phyloP scores from a whole-genome alignment of 768 basidiomycete species.

The Mycena indigotica region DNA sequence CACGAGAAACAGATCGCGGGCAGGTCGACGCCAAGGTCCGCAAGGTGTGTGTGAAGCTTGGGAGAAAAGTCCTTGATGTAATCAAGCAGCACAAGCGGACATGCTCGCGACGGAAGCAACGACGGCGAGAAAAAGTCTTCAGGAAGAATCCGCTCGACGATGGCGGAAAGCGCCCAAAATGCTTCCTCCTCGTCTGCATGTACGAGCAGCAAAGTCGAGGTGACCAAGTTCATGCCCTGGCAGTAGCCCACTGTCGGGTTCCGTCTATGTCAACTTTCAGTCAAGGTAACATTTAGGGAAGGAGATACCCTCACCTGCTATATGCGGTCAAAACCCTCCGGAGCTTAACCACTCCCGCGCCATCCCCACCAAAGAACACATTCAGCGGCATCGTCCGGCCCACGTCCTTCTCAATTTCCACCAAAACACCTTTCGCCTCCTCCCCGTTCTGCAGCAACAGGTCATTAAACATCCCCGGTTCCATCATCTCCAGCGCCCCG shows the following conservation, averaged over 20 bases:
- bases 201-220: constrained; percentile 89
- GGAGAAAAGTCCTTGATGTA: constrained; percentile 80
- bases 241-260: constrained; percentile 94
- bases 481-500: constrained; percentile 87
- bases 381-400: constrained; percentile 91
- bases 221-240: constrained; percentile 94
- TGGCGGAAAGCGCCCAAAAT: constrained; percentile 90
- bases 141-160: constrained; percentile 87
- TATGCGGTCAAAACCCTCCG: constrained; percentile 89
- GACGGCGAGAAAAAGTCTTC: constrained; percentile 93
- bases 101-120: constrained; percentile 89
- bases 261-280: constrained; percentile 52
- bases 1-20: constrained; percentile 97
- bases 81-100: constrained; percentile 87
- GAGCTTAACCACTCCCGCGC: constrained; percentile 90
- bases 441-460: constrained; percentile 56
- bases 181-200: constrained; percentile 96
- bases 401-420: constrained; percentile 96
- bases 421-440: constrained; percentile 50
- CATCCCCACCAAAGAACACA: constrained; percentile 96
- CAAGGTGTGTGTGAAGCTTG: constrained; percentile 73
- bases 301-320: constrained; percentile 65
- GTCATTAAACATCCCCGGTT: constrained; percentile 89
- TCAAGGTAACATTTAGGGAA: not conserved
- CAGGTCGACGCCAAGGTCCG: constrained; percentile 83